Evolutionary conservation across 257 asterid species (phyloP), one percentile per base, ranked within the genome.

Genomic region (Agastache rugosa): DNA sequence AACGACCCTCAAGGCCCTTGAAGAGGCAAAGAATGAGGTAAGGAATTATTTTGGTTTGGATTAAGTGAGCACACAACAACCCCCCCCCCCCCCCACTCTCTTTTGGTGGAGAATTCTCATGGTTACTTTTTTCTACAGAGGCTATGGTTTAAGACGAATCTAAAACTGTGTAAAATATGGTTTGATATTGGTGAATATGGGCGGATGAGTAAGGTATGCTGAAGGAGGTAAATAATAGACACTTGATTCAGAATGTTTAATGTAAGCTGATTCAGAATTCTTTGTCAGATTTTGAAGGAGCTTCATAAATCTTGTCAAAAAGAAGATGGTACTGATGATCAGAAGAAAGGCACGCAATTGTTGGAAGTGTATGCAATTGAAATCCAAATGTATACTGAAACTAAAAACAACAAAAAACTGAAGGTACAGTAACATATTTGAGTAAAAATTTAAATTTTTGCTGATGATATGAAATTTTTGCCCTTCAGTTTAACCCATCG

Each of bases 11-110:
- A 92, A 79, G 84, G 93, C 96, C 55, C 99, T 95, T 75, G 97
- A 95, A 89, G 99, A 92, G 90, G 97, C 99, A 50, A 95, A 92
- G 84, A 95, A 95, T 63, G 99, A 95, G 96, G 99, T 95, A 53
- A 70, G 81, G 74, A 27, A 14, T 71, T 19, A 34, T 25, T 72
- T 74, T 44, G 56, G 29, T 67, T 58, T 55, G 56, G 37, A 45
- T 45, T 63, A 6, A 44, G 34, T 31, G 15, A 58, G 50, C 34
- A n/a, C n/a, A n/a, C n/a, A n/a, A 22, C 31, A 1, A 1, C 31
- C 31, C 31, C 31, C 31, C 31, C 35, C 35, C 6, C 10, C 44
- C 12, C 11, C 39, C 39, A 1, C 39, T 12, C 12, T 14, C 0
- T 15, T 58, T 27, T 14, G 12, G 72, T 39, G 70, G 65, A 65